Evolutionary conservation across 1,284 basidiomycete genomes (phyloP), one percentile per base, ranked within the genome.

Genomic region (Marasmius tenuissimus): DNA sequence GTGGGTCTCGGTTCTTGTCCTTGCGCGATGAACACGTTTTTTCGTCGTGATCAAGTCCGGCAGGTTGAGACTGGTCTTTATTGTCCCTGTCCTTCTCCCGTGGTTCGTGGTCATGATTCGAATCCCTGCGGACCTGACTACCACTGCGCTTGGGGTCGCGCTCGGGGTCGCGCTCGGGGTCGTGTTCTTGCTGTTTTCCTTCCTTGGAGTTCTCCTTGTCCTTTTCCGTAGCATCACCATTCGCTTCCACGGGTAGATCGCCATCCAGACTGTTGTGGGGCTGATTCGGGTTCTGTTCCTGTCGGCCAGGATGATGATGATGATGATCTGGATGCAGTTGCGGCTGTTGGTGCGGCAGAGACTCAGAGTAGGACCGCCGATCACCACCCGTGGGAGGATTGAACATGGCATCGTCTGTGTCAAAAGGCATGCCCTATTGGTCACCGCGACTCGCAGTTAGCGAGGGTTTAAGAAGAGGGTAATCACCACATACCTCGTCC

Each of bases 371-470:
- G n/a, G n/a, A 52, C 38, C 14, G 16, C 49, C 34, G 18, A 49
- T 50, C 20, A 27, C 34, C 74, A 74, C 54, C 73, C 74, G 57
- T 74, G 73, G 86, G 86, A 0, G 89, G 89, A 66, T 83, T 87
- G 68, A 92, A 88, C 86, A 93, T 91, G 0, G 85, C 81, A 64
- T 93, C 91, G 16, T 88, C 85, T 1, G 81, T 83, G 66, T 92
- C 85, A 63, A 93, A 87, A 0, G 91, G 91, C 12, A 91, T 73
- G 7, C 91, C 91, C 79, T 53, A 7, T 16, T 16, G 58, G 16
- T 3, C 7, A 39, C 27, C 33, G 11, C 38, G 6, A 37, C 9
- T 22, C 8, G 20, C 8, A 38, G 3, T 45, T 2, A 48, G 33
- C 48, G 10, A 45, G 11, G 12, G 33, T 49, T 18, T 8, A 47